These are phyloP conservation scores for Dorcoceras hygrometricum DNA, from an alignment of 257 asterid genomes.

Conservation along the genomic window DNA sequence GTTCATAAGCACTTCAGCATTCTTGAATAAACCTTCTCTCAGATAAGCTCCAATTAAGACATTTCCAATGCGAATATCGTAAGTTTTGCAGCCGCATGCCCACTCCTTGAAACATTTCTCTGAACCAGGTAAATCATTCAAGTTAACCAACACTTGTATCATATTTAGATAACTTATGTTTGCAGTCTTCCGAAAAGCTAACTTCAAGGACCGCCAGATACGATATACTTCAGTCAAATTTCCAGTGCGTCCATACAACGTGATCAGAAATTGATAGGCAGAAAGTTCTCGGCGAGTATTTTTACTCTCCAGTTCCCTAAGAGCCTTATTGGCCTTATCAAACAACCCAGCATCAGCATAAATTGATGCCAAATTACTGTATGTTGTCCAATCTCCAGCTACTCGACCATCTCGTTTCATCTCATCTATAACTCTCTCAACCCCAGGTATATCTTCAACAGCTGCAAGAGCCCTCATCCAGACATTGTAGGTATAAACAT, in stretches of 20 bases:
- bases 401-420: slow-evolving; percentile 93
- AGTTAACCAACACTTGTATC: slow-evolving; percentile 74
- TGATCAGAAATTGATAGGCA: slow-evolving; percentile 79
- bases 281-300: slow-evolving; percentile 45
- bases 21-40: slow-evolving; percentile 45
- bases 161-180: slow-evolving; percentile 81
- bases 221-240: slow-evolving; percentile 77
- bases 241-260: slow-evolving; percentile 80
- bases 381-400: slow-evolving; percentile 85
- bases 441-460: slow-evolving; percentile 62
- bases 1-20: slow-evolving; percentile 63
- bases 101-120: slow-evolving; percentile 90
- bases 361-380: slow-evolving; percentile 90
- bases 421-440: slow-evolving; percentile 87
- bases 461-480: slow-evolving; percentile 99
- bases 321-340: slow-evolving; percentile 80
- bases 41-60: slow-evolving; percentile 76
- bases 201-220: slow-evolving; percentile 87
- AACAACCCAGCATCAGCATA: slow-evolving; percentile 68
- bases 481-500: slow-evolving; percentile 68
- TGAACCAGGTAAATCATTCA: slow-evolving; percentile 89
- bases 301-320: slow-evolving; percentile 79
- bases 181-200: slow-evolving; percentile 78
- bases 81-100: slow-evolving; percentile 49
- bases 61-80: slow-evolving; percentile 76